Conservation (phyloP, 345 rosid species). For the Passiflora organensis region DNA sequence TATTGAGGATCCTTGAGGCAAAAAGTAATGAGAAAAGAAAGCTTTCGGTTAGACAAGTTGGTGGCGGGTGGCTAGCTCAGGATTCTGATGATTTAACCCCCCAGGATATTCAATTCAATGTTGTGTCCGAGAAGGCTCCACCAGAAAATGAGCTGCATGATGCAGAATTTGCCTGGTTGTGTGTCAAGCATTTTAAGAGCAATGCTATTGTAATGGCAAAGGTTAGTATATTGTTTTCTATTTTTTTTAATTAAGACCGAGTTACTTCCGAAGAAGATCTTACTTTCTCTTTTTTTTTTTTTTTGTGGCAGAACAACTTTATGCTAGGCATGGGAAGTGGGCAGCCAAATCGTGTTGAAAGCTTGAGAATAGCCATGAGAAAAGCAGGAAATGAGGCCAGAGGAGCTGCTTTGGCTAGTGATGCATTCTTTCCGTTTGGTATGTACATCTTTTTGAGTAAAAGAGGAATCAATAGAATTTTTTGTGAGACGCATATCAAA, state of each 20-base stretch:
- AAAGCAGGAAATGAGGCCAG: conserved; percentile 90
- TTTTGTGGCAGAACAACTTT: conserved; percentile 58
- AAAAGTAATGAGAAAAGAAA: conserved; percentile 68
- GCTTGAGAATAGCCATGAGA: conserved; percentile 79
- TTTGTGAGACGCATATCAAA: no score
- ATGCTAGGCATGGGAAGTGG: conserved; percentile 99
- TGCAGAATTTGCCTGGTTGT: conserved; percentile 96
- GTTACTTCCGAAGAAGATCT: no score
- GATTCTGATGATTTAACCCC: conserved; percentile 81
- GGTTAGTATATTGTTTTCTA: conserved; percentile 32
- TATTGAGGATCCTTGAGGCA: conserved; percentile 82
- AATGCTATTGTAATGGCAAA: conserved; percentile 95
- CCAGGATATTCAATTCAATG: conserved; percentile 59
- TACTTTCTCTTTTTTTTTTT: no score
- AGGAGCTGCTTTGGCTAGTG: conserved; percentile 98
- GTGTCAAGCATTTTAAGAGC: conserved; percentile 96
- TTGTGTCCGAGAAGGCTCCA: conserved; percentile 57
- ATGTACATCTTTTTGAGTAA: neutral
- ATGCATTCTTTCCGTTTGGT: conserved; percentile 91
- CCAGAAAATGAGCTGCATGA: conserved; percentile 53
- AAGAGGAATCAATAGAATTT: neutral
- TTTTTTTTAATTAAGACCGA: no score
- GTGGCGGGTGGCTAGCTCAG: conserved; percentile 96
- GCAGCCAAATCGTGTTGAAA: conserved; percentile 87
- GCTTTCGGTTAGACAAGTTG: conserved; percentile 77